Conservation (phyloP, 2,329 filamentous ascomycete genomes). For the Aspergillus brunneoviolaceus region DNA sequence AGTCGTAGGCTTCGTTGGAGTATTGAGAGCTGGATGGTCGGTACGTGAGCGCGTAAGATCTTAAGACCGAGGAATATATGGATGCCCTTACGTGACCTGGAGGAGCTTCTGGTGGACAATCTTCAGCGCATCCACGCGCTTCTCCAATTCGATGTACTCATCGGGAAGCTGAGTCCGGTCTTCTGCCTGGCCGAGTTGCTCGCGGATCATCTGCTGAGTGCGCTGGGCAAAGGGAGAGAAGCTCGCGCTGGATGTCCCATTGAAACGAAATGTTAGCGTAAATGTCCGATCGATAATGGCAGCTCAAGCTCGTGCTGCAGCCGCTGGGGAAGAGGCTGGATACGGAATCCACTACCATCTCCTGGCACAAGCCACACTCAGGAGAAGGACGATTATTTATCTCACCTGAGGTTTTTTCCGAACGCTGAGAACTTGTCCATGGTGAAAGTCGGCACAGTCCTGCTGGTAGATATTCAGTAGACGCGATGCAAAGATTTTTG, state of each 20-base stretch:
- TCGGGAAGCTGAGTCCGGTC: conserved; percentile 98
- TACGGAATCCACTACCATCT: neutral
- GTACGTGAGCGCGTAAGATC: conserved; percentile 4
- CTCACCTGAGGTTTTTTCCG: conserved; percentile 69
- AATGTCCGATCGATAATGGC: conserved; percentile 28
- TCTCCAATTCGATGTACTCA: conserved; percentile 98
- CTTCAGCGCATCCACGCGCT: conserved; percentile 96
- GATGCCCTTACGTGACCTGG: conserved; percentile 75
- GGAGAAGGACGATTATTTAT: conserved; percentile 13
- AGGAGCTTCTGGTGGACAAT: conserved; percentile 96
- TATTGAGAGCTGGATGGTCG: conserved; percentile 74
- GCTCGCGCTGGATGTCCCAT: conserved; percentile 64
- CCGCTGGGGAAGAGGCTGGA: neutral
- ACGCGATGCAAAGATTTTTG: neutral
- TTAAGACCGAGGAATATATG: neutral
- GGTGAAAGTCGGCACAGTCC: conserved; percentile 15
- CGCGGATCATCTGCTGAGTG: conserved; percentile 96
- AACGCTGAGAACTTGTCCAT: conserved; percentile 72
- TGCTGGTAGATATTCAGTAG: neutral
- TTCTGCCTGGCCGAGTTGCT: conserved; percentile 90
- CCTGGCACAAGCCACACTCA: neutral
- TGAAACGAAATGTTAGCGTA: conserved; percentile 35
- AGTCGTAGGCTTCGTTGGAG: conserved; percentile 83
- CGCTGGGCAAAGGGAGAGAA: conserved; percentile 91
- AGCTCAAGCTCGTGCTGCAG: neutral